These are phyloP conservation scores for Geum urbanum DNA, from an alignment of 306 rosid genomes.

Conservation along the genomic window DNA sequence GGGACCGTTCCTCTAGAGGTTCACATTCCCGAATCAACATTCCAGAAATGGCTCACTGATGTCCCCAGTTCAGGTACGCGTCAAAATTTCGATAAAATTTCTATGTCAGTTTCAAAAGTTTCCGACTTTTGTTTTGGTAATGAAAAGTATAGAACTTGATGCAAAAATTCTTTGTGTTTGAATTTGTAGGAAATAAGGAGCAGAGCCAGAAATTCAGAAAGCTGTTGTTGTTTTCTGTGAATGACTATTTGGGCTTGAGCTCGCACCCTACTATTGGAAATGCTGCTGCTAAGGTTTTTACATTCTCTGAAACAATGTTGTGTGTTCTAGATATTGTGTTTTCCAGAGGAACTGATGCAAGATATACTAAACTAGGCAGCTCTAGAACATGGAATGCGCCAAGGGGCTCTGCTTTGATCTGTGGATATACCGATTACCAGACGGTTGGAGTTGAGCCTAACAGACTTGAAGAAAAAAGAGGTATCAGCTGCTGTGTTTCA, in stretches of 20 bases:
- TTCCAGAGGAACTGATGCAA: slow-evolving; percentile 6
- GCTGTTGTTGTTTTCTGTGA: slow-evolving; percentile 79
- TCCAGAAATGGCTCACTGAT: slow-evolving; percentile 62
- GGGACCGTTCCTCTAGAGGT: slow-evolving; percentile 80
- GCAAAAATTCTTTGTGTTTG: no score
- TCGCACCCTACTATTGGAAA: slow-evolving; percentile 77
- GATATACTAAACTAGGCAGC: slow-evolving; percentile 62
- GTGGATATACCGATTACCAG: slow-evolving; percentile 96
- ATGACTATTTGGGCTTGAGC: slow-evolving; percentile 90
- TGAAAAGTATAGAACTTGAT: no score
- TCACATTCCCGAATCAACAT: slow-evolving; percentile 52
- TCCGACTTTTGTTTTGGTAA: no score
- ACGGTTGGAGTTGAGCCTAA: slow-evolving; percentile 67
- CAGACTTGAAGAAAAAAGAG: slow-evolving; percentile 93
- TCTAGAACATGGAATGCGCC: slow-evolving; percentile 90
- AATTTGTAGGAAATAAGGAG: slow-evolving; percentile 62
- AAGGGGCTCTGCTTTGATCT: slow-evolving; percentile 87
- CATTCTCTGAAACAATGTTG: no score
- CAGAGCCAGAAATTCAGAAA: slow-evolving; percentile 38
- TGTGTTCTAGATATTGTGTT: background rate
- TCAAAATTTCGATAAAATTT: no score
- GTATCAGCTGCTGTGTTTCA: slow-evolving; percentile 33
- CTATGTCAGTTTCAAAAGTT: background rate
- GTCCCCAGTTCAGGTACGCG: slow-evolving; percentile 67
- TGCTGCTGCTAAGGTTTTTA: slow-evolving; percentile 76